Conservation (phyloP, 2,329 filamentous ascomycete genomes). For the Simplicillium aogashimaense region DNA sequence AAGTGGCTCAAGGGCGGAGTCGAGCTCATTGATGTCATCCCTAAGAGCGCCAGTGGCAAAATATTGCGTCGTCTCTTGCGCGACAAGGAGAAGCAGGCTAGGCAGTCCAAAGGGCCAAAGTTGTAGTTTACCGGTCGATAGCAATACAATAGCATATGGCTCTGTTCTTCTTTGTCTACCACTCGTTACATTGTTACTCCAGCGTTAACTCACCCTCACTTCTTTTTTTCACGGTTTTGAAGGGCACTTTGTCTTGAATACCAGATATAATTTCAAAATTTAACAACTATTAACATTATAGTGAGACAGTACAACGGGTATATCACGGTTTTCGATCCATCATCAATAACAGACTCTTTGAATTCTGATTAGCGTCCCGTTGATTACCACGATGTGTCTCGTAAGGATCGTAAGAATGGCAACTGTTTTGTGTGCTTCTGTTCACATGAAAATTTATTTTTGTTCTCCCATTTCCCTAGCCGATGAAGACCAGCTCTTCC, state of each 20-base stretch:
- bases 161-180: too few relatives aligned
- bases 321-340: constrained; percentile 17
- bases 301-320: constrained; percentile 14
- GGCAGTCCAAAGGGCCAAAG: constrained; percentile 55
- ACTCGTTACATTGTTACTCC: too few relatives aligned
- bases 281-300: too few relatives aligned
- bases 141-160: too few relatives aligned
- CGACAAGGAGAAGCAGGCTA: constrained; percentile 62
- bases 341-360: too few relatives aligned
- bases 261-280: too few relatives aligned
- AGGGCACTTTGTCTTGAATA: too few relatives aligned
- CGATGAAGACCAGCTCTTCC: too few relatives aligned
- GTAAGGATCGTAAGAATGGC: constrained; percentile 51
- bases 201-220: too few relatives aligned
- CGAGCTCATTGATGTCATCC: constrained; percentile 56
- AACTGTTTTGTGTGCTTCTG: constrained; percentile 15
- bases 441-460: not conserved
- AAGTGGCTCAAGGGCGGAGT: constrained; percentile 57
- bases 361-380: too few relatives aligned
- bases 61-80: constrained; percentile 59
- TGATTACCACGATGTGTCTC: constrained; percentile 18
- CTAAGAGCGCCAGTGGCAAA: constrained; percentile 68
- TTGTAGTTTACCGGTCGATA: constrained; percentile 32
- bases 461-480: not conserved
- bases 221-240: too few relatives aligned